Percentiles rank a stretch among this genome's conserved stretches.
Conservation (phyloP, 2,329 filamentous ascomycete species). For the Metarhizium robertsii region DNA sequence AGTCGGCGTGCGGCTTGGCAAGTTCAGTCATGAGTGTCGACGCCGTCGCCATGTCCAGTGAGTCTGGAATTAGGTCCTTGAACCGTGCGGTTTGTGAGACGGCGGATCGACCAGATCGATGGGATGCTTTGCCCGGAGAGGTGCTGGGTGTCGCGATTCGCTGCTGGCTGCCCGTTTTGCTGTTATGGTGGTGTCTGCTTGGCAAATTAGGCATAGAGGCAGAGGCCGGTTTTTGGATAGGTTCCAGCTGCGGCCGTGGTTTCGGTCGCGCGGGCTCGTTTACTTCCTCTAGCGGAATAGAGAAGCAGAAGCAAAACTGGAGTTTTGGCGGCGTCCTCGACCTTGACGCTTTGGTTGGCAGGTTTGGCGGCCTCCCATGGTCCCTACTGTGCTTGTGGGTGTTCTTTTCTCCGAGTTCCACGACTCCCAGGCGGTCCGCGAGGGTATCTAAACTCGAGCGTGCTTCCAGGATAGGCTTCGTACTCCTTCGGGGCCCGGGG, state of each 20-base stretch:
- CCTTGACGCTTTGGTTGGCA: slow-evolving; percentile 16
- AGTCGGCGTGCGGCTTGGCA: slow-evolving; percentile 55
- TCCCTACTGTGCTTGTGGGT: slow-evolving; percentile 12
- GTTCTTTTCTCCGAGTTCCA: slow-evolving; percentile 47
- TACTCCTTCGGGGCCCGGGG: slow-evolving; percentile 30
- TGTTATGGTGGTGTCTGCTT: neutral
- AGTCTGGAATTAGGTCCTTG: slow-evolving; percentile 54
- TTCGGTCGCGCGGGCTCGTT: slow-evolving; percentile 20
- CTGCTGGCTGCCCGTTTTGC: neutral
- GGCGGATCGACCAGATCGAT: slow-evolving; percentile 20
- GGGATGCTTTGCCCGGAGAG: slow-evolving; percentile 20
- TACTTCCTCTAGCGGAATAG: slow-evolving; percentile 35
- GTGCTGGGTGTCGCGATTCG: slow-evolving; percentile 9
- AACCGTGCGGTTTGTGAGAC: slow-evolving; percentile 21
- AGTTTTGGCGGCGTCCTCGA: slow-evolving; percentile 22
- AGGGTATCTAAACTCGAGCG: slow-evolving; percentile 81
- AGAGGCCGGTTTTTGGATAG: slow-evolving; percentile 28
- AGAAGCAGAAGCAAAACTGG: slow-evolving; percentile 44
- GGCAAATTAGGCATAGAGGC: slow-evolving; percentile 10
- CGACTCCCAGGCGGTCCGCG: slow-evolving; percentile 65
- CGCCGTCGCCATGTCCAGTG: slow-evolving; percentile 57
- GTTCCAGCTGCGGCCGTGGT: slow-evolving; percentile 34
- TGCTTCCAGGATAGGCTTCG: slow-evolving; percentile 48
- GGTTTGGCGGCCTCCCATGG: slow-evolving; percentile 3
- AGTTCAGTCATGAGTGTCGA: slow-evolving; percentile 69